Evolutionary conservation across 176 grass and related monocot genomes (phyloP).

Genomic region (Oryza officinalis): DNA sequence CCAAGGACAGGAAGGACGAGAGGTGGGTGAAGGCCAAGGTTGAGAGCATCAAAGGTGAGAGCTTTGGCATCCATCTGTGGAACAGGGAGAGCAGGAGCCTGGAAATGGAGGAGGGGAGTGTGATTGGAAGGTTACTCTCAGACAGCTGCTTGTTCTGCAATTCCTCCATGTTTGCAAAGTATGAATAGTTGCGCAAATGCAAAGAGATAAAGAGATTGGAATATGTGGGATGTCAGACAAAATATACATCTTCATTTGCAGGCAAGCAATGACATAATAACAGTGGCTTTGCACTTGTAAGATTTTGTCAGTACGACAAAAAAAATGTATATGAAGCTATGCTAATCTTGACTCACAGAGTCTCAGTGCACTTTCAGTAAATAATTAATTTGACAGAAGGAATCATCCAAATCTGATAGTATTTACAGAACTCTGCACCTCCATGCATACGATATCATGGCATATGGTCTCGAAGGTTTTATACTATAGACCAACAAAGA

Average conservation of each 20-base stretch:
- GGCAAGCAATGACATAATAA: conserved; percentile 24
- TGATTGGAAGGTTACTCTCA: conserved; percentile 55
- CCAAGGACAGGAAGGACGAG: conserved; percentile 32
- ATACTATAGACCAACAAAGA: not conserved
- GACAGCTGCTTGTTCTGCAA: conserved; percentile 79
- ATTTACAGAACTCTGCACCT: not conserved
- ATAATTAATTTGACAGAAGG: not conserved
- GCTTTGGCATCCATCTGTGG: conserved; percentile 82
- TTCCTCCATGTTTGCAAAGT: conserved; percentile 40
- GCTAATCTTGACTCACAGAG: not conserved
- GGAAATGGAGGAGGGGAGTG: conserved; percentile 70
- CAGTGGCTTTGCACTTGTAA: conserved; percentile 31
- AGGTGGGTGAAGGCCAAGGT: conserved; percentile 67
- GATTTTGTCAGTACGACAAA: not conserved
- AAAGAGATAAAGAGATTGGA: not conserved
- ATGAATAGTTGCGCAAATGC: conserved; percentile 19
- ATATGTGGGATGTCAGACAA: not conserved
- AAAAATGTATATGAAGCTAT: not conserved
- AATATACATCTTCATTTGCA: conserved; percentile 23
- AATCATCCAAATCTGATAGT: not conserved
- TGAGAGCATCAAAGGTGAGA: conserved; percentile 50
- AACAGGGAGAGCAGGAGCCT: conserved; percentile 68
- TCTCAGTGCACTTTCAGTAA: not conserved
- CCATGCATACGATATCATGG: not conserved
- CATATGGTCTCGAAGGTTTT: not conserved